Conservation (phyloP, 306 rosid genomes). For the Lotus japonicus region DNA sequence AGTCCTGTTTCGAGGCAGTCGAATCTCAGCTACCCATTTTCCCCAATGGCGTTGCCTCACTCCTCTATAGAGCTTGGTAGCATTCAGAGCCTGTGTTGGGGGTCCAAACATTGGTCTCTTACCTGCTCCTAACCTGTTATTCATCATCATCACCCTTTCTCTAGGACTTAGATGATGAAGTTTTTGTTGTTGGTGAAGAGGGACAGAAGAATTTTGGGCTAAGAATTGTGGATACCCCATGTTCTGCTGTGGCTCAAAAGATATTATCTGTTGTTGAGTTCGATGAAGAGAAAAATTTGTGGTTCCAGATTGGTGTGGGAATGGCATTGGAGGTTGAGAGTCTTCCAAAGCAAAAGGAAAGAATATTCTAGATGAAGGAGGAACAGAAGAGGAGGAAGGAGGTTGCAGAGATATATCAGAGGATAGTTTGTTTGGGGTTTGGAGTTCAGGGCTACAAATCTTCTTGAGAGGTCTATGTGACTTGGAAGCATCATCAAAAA, state of each 20-base stretch:
- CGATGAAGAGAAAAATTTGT: slow-evolving; percentile 23
- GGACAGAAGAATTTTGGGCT: not conserved
- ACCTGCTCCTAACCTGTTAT: no score
- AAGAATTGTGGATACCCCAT: not conserved
- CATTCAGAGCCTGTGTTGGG: slow-evolving; percentile 25
- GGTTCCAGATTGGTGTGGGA: slow-evolving; percentile 28
- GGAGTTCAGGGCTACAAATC: slow-evolving; percentile 42
- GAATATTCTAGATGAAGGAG: slow-evolving; percentile 35
- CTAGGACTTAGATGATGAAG: not conserved
- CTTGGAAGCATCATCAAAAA: slow-evolving; percentile 48
- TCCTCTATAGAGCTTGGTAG: slow-evolving; percentile 78
- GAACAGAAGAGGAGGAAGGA: no score
- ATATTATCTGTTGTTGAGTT: slow-evolving; percentile 30
- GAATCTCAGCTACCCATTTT: slow-evolving; percentile 94
- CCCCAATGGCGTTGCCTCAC: slow-evolving; percentile 98
- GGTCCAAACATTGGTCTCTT: no score
- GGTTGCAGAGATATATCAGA: not conserved
- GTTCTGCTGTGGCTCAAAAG: no score
- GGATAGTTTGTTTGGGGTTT: slow-evolving; percentile 25
- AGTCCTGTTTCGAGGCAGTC: slow-evolving; percentile 77
- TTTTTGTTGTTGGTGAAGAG: slow-evolving; percentile 3
- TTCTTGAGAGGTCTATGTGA: slow-evolving; percentile 54
- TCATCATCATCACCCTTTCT: no score
- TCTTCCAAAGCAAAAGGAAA: slow-evolving; percentile 65
- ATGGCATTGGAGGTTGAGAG: slow-evolving; percentile 39